phyloP scores from a whole-genome alignment of 768 basidiomycete genomes.

The Pleurotus ostreatus region DNA sequence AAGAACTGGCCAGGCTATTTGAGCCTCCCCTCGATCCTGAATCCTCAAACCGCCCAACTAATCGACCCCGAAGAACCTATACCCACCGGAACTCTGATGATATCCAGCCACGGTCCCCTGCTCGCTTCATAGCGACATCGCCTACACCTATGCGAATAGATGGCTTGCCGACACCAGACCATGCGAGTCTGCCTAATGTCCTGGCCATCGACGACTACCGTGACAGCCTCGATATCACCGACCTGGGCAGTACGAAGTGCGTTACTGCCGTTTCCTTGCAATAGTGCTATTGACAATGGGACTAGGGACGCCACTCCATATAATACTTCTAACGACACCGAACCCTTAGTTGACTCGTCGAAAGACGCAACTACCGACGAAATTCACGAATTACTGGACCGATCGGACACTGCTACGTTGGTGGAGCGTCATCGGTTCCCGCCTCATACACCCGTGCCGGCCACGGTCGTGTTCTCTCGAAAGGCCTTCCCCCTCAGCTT shows the following conservation, averaged over 20 bases:
- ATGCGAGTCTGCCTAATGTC: neutral
- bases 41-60: neutral
- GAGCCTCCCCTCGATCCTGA: conserved; percentile 15
- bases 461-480: conserved; percentile 54
- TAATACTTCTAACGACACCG: neutral
- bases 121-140: conserved; percentile 20
- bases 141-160: neutral
- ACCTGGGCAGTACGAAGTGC: neutral
- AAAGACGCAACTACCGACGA: neutral
- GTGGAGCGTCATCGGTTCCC: conserved; percentile 6
- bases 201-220: neutral
- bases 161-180: neutral
- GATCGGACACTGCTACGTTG: neutral
- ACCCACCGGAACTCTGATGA: conserved; percentile 4
- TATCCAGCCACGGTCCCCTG: conserved; percentile 12
- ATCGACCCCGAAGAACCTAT: neutral
- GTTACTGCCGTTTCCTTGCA: neutral
- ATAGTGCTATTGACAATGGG: too few species aligned
- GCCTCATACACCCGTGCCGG: conserved; percentile 47
- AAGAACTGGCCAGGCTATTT: conserved; percentile 29
- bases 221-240: neutral
- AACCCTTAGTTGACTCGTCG: neutral
- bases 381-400: neutral
- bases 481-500: conserved; percentile 55
- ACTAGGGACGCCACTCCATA: neutral